Evolutionary conservation across 192 early-diverging fungal genomes (phyloP), one percentile per base, ranked within the genome.

Genomic region (Funneliformis mosseae): DNA sequence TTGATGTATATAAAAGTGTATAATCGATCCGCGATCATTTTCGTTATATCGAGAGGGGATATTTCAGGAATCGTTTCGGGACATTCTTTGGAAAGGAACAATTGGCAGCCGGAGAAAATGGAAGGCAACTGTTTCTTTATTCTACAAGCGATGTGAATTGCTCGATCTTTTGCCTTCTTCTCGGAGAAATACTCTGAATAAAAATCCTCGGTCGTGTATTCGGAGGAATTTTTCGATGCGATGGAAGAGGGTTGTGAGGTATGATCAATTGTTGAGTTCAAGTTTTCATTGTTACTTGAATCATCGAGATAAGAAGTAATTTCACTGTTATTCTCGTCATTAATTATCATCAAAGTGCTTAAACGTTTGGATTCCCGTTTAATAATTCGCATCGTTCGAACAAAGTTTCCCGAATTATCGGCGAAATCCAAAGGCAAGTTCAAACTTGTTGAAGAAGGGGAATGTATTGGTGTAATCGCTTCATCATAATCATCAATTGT

Each of bases 401-500:
- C 70, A 7, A 72, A 72, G 23, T 72, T 72, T 25, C 33, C 70
- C 27, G 50, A 55, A 16, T 55, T 68, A 39, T 68, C 66, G 14
- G 66, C 39, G 8, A 38, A 68, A 39, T 68, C 66, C 14, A 68
- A 38, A 68, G 66, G 39, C 33, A 68, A 38, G 25, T 68, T 27
- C 25, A 38, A 16, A 16, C 27, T 39, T 39, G 66, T 14, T 39
- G 27, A 28, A 5, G 66, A 28, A 6, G 66, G 28, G 25, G 63
- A n/a, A 25, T 28, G 14, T 28, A 3, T 28, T 12, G 66, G 66
- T 38, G 66, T 68, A 39, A 68, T 68, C 12, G 5, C 66, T 25
- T 68, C 66, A 33, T 68, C 66, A 39, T 68, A 68, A 68, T 68
- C 66, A 39, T 68, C 66, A 9, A 11, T 38, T 68, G 25, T 68